Conservation (phyloP, 768 basidiomycete genomes). For the Kwoniella newhampshirensis region DNA sequence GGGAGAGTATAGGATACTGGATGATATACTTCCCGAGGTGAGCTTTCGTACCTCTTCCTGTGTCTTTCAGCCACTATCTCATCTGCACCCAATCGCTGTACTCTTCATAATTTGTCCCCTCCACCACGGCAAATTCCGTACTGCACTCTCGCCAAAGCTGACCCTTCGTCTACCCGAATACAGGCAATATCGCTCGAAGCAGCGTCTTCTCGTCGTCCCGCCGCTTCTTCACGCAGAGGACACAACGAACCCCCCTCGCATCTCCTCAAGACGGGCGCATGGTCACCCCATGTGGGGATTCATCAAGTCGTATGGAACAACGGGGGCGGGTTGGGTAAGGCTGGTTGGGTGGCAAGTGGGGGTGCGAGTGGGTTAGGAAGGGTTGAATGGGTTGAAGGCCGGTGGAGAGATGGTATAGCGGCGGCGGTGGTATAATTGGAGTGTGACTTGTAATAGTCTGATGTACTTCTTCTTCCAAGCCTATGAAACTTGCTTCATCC, state of each 20-base stretch:
- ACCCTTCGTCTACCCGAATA: too few species aligned
- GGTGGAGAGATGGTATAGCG: constrained; percentile 56
- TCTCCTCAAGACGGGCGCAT: constrained; percentile 58
- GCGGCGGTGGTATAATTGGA: not conserved
- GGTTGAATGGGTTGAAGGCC: constrained; percentile 75
- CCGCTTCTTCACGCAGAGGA: constrained; percentile 13
- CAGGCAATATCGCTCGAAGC: constrained; percentile 5
- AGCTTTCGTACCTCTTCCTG: constrained; percentile 2
- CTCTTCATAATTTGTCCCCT: too few species aligned
- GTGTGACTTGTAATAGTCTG: too few species aligned
- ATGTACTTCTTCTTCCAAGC: too few species aligned
- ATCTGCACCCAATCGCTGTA: too few species aligned
- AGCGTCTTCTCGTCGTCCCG: constrained; percentile 6
- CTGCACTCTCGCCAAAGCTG: too few species aligned
- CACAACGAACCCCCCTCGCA: constrained; percentile 39
- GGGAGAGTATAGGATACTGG: constrained; percentile 81
- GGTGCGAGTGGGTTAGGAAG: constrained; percentile 83
- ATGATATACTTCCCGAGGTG: constrained; percentile 74
- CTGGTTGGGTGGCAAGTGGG: constrained; percentile 68
- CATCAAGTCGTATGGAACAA: constrained; percentile 80
- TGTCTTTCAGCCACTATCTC: too few species aligned
- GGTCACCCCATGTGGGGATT: constrained; percentile 75
- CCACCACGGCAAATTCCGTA: too few species aligned
- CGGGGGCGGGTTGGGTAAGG: constrained; percentile 65
- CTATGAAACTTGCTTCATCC: too few species aligned